A percentile compares a stretch with the other conserved stretches of the same genome.
These are phyloP conservation scores for Phytophthora brassicae DNA, from an alignment of 352 stramenopile genomes.

Conservation along the genomic window DNA sequence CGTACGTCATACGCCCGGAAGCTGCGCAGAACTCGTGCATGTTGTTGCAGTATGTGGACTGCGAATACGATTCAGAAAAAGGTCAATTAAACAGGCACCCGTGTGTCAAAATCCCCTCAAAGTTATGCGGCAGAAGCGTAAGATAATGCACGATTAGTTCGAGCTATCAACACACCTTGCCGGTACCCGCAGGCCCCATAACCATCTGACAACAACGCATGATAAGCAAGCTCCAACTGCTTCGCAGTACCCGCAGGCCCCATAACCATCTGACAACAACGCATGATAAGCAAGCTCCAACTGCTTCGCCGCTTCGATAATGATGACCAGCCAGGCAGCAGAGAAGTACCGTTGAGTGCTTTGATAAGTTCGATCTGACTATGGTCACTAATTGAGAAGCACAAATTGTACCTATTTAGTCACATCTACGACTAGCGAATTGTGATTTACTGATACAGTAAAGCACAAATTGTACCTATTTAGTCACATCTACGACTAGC, in stretches of 20 bases:
- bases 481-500: not conserved
- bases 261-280: conserved; percentile 92
- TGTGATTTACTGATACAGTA: not conserved
- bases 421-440: not conserved
- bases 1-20: conserved; percentile 87
- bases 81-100: conserved; percentile 6
- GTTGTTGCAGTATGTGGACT: conserved; percentile 94
- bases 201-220: conserved; percentile 92
- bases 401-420: not conserved
- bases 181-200: conserved; percentile 90
- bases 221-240: conserved; percentile 20
- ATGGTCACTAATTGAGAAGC: not conserved
- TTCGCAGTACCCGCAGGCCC: conserved; percentile 89
- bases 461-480: not conserved
- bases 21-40: conserved; percentile 92
- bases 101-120: conserved; percentile 10
- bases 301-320: conserved; percentile 19
- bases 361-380: conserved; percentile 14
- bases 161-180: conserved; percentile 64
- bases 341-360: not conserved
- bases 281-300: conserved; percentile 50
- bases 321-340: conserved; percentile 19
- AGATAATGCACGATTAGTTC: not conserved
- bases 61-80: conserved; percentile 12
- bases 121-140: conserved; percentile 9